Evolutionary conservation across 2,329 filamentous ascomycete species (phyloP).

Genomic region (Phaeophleospora eucalypticola): DNA sequence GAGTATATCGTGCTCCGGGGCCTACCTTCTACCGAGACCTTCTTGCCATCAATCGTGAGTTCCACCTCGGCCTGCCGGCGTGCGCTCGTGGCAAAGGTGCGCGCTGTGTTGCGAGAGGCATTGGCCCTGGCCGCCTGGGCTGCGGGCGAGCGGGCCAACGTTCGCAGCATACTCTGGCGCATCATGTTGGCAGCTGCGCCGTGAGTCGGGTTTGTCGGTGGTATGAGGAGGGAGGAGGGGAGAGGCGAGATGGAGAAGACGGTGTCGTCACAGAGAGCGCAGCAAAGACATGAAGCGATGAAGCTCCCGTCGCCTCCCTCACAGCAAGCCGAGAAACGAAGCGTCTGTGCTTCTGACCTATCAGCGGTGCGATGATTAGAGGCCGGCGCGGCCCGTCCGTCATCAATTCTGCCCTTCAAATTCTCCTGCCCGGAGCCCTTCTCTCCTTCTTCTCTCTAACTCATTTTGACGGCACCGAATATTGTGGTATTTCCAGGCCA

Average conservation of each 20-base stretch:
- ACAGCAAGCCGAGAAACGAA: too few species aligned
- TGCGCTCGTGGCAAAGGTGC: slow-evolving; percentile 77
- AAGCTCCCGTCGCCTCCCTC: too few species aligned
- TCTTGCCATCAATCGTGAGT: slow-evolving; percentile 94
- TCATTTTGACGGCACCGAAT: slow-evolving; percentile 60
- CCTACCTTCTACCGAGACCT: slow-evolving; percentile 93
- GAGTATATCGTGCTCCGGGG: not conserved
- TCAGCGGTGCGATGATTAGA: too few species aligned
- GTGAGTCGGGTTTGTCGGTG: slow-evolving; percentile 14
- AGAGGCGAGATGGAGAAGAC: not conserved
- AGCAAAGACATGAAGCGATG: too few species aligned
- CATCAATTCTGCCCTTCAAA: too few species aligned
- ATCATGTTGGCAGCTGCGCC: slow-evolving; percentile 47
- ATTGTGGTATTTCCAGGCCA: slow-evolving; percentile 57
- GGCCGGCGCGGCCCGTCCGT: too few species aligned
- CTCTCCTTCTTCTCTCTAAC: slow-evolving; percentile 39
- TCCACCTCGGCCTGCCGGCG: slow-evolving; percentile 86
- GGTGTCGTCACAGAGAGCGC: not conserved
- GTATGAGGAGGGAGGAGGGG: slow-evolving; percentile 10
- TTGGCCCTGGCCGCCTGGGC: slow-evolving; percentile 28
- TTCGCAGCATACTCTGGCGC: slow-evolving; percentile 62
- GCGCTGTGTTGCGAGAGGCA: slow-evolving; percentile 54
- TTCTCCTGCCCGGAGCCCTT: slow-evolving; percentile 5
- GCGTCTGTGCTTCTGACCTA: too few species aligned
- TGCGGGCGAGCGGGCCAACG: slow-evolving; percentile 55